phyloP scores from a whole-genome alignment of 345 rosid species.

The Aurinia saxatilis region DNA sequence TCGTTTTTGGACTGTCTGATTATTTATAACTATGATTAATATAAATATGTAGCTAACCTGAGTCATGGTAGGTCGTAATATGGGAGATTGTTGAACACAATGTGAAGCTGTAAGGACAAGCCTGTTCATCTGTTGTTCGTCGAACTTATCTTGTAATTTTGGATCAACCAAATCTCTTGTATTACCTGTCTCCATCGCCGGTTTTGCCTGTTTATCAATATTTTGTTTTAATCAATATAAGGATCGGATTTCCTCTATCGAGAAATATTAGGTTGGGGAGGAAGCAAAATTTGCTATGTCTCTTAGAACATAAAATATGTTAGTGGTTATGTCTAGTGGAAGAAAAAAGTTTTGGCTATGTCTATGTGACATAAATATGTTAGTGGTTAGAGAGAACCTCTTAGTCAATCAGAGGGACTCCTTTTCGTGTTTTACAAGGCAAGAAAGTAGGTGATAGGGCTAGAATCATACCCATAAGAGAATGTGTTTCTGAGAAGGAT shows the following conservation, averaged over 20 bases:
- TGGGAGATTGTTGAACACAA: slow-evolving; percentile 74
- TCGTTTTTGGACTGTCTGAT: neutral
- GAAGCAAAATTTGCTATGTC: too few species aligned
- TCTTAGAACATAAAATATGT: too few species aligned
- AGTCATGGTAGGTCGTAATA: slow-evolving; percentile 79
- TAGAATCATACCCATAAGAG: slow-evolving; percentile 62
- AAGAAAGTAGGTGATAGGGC: neutral
- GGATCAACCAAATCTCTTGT: slow-evolving; percentile 59
- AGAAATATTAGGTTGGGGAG: too few species aligned
- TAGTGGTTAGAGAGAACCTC: neutral
- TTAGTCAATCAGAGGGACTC: neutral
- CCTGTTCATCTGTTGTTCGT: slow-evolving; percentile 57
- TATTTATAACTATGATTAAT: neutral
- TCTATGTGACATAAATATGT: neutral
- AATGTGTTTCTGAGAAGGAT: slow-evolving; percentile 68
- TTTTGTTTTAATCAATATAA: neutral
- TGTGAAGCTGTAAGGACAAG: slow-evolving; percentile 61
- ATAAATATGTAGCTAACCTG: slow-evolving; percentile 39
- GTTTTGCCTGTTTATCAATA: slow-evolving; percentile 51
- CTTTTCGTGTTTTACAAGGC: neutral
- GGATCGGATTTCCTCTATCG: too few species aligned
- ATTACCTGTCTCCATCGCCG: slow-evolving; percentile 69
- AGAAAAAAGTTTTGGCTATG: too few species aligned
- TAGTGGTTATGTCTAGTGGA: too few species aligned
- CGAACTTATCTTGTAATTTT: slow-evolving; percentile 45